phyloP scores from a whole-genome alignment of 495 filamentous ascomycete genomes.

The Hyaloscypha bicolor region DNA sequence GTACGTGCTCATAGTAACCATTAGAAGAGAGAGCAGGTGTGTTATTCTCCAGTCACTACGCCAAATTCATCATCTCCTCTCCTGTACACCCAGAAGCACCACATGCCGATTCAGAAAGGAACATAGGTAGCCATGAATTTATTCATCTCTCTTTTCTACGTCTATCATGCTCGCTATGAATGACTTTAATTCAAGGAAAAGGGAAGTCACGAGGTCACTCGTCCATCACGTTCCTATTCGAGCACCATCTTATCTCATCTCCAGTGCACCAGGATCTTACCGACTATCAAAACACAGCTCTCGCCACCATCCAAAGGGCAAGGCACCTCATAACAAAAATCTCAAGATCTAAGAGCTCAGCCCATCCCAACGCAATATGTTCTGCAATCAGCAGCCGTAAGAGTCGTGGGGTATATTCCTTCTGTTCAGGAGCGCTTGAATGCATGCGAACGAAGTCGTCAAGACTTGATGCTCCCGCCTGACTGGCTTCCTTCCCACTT shows the following conservation, averaged over 20 bases:
- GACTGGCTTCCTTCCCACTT: not conserved
- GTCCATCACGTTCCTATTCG: no score
- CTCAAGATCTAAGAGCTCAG: constrained; percentile 27
- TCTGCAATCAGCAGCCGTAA: constrained; percentile 32
- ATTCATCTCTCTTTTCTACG: not conserved
- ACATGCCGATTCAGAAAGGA: no score
- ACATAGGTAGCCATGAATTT: no score
- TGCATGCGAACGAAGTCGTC: constrained; percentile 12
- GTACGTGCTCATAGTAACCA: no score
- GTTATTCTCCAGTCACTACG: no score
- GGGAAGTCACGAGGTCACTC: no score
- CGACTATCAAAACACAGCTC: not conserved
- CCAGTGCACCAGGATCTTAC: no score
- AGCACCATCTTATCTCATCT: no score
- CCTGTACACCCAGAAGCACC: no score
- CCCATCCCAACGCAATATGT: constrained; percentile 29
- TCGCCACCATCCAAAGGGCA: constrained; percentile 23
- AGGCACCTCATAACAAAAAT: constrained; percentile 16
- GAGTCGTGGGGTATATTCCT: constrained; percentile 25
- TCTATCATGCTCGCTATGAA: not conserved
- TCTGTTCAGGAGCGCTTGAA: not conserved
- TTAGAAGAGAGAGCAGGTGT: no score
- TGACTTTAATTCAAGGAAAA: no score
- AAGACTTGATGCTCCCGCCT: not conserved
- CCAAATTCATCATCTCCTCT: no score